Conservation (phyloP, 2,329 filamentous ascomycete species). For the Penicillium polonicum region DNA sequence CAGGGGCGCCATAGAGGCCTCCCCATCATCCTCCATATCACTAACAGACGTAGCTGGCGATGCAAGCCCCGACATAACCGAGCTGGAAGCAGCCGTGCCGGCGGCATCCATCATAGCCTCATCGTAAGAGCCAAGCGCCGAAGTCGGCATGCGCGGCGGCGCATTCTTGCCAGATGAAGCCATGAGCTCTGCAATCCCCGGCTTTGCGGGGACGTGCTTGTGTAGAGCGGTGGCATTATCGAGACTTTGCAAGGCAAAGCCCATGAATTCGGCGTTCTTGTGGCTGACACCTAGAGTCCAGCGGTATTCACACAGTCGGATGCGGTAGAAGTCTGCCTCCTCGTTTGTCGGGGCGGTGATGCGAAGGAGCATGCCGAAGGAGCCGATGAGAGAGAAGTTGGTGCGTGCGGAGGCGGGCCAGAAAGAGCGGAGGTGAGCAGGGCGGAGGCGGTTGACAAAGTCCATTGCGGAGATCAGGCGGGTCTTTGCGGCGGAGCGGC, state of each 20-base stretch:
- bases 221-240: constrained; percentile 69
- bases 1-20: constrained; percentile 19
- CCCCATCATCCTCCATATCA: constrained; percentile 33
- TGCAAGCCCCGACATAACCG: constrained; percentile 39
- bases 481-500: constrained; percentile 88
- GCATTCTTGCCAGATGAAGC: constrained; percentile 30
- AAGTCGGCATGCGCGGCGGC: constrained; percentile 17
- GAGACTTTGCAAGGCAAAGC: constrained; percentile 74
- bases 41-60: constrained; percentile 40
- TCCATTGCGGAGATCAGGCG: constrained; percentile 95
- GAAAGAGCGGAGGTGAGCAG: constrained; percentile 81
- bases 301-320: constrained; percentile 80
- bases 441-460: constrained; percentile 88
- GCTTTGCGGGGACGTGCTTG: constrained; percentile 70
- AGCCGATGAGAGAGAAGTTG: constrained; percentile 92
- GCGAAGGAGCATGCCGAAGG: constrained; percentile 86
- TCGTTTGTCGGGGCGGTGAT: constrained; percentile 83
- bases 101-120: constrained; percentile 30
- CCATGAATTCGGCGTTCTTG: constrained; percentile 59
- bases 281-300: constrained; percentile 90
- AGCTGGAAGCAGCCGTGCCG: constrained; percentile 29
- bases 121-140: constrained; percentile 21
- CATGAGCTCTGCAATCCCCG: constrained; percentile 53
- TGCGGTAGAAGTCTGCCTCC: constrained; percentile 89
- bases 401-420: constrained; percentile 60